Percentiles rank a stretch among this genome's conserved stretches.
phyloP scores from a whole-genome alignment of 2,329 filamentous ascomycete species.

The Arachnomyces sp. region DNA sequence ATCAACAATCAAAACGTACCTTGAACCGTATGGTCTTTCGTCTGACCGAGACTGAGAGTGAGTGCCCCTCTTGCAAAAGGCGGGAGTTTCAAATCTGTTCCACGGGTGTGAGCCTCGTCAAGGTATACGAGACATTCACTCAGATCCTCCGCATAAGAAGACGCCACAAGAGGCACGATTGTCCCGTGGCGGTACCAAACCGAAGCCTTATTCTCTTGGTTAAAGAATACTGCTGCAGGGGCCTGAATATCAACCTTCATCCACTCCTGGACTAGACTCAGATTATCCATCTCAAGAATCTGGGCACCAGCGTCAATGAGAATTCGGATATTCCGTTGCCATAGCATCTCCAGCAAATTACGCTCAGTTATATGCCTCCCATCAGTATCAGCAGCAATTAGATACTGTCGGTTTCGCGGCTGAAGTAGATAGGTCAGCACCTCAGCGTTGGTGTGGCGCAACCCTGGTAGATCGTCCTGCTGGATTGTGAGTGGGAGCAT shows the following conservation, averaged over 20 bases:
- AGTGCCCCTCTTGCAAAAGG: constrained; percentile 41
- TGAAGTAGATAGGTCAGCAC: constrained; percentile 53
- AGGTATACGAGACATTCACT: constrained; percentile 49
- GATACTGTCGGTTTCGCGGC: constrained; percentile 43
- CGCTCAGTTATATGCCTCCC: constrained; percentile 38
- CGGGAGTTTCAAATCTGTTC: constrained; percentile 52
- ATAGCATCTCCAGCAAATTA: constrained; percentile 37
- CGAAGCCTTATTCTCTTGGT: constrained; percentile 36
- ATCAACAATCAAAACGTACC: constrained; percentile 27
- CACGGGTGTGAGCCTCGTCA: constrained; percentile 54
- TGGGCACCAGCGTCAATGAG: constrained; percentile 59
- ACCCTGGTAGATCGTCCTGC: constrained; percentile 50
- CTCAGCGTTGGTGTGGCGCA: constrained; percentile 55
- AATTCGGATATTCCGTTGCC: constrained; percentile 36
- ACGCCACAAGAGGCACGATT: constrained; percentile 41
- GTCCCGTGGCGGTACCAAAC: constrained; percentile 35
- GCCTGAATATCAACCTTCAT: constrained; percentile 38
- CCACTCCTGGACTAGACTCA: constrained; percentile 43
- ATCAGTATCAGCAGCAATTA: constrained; percentile 20
- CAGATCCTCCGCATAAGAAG: constrained; percentile 48
- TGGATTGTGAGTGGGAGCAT: constrained; percentile 54
- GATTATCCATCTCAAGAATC: constrained; percentile 54
- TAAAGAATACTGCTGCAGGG: constrained; percentile 49
- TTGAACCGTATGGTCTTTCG: constrained; percentile 55
- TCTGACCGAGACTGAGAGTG: constrained; percentile 49